Evolutionary conservation across 768 basidiomycete species (phyloP), one percentile per base, ranked within the genome.

Genomic region (Leccinum incarnatum): DNA sequence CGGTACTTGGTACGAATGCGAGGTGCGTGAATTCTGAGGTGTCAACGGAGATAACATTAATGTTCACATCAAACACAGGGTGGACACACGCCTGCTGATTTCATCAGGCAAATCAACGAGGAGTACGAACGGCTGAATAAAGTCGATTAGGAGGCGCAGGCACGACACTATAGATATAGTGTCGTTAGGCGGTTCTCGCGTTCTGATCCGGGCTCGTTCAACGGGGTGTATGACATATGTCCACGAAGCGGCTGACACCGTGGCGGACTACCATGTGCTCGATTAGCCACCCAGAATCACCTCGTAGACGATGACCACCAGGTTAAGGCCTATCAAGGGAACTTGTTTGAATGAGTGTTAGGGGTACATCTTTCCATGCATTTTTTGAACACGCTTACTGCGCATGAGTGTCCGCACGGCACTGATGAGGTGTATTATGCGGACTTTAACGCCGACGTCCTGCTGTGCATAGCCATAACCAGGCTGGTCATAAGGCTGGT

Each of bases 381-480:
- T 19, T 56, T 56, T 36, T 54, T 49, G 37, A 65, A 64, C 57
- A 64, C 36, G 86, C 95, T 79, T 72, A 99, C 96, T 94, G 74
- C 96, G 86, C 92, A 98, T 93, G 67, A 99, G 81, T 49, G 96
- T 98, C 76, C 96, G 82, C 60, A 98, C 94, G 37, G 96, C 96
- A 66, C 90, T 85, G 62, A 98, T 97, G 67, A 99, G 84, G 77
- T 92, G 91, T 71, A 98, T 85, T 60, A 98, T 73, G 67, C 92
- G 84, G 61, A 84, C 83, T 77, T 98, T 98, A 61, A 98, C 76
- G 19, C 90, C 81, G 49, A 84, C 78, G 23, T 93, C 88, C 36
- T 67, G 77, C 58, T 79, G 81, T 56, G 77, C 80, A 37, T 68
- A 77, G 32, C 83, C 81, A 64, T 83, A 86, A 36, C 82, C 82